Percentiles rank a stretch among this genome's conserved stretches.
Conservation (phyloP, 441 rosid species). For the Euphorbia schlechtendalii region DNA sequence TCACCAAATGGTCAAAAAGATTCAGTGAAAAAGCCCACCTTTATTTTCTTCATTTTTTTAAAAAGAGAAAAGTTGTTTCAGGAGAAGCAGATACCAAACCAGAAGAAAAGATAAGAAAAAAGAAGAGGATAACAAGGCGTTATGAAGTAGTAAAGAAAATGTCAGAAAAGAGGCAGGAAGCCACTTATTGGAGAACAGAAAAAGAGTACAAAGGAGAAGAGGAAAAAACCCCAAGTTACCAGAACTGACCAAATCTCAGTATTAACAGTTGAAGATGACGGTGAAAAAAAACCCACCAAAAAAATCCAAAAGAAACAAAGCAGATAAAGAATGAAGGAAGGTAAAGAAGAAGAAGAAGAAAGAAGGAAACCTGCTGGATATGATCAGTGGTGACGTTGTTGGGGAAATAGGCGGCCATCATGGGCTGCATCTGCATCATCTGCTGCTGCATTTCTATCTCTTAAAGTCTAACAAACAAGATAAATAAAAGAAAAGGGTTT, state of each 20-base stretch:
- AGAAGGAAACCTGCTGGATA: slow-evolving; percentile 72
- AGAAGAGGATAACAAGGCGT: neutral
- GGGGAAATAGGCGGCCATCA: slow-evolving; percentile 97
- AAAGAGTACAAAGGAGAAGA: slow-evolving; percentile 2
- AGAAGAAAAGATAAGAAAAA: neutral
- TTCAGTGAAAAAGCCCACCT: neutral
- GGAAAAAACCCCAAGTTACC: neutral
- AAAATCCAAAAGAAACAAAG: neutral
- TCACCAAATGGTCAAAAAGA: neutral
- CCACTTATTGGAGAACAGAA: slow-evolving; percentile 15
- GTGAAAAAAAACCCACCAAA: neutral
- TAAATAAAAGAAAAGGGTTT: slow-evolving; percentile 23
- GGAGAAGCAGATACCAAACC: neutral
- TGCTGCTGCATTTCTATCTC: slow-evolving; percentile 77
- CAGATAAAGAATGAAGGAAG: neutral
- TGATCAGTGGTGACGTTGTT: slow-evolving; percentile 99
- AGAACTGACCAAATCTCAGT: slow-evolving; percentile 15
- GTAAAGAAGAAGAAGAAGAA: neutral
- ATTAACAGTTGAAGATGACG: neutral
- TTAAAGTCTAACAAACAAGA: slow-evolving; percentile 8
- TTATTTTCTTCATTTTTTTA: neutral
- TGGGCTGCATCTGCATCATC: slow-evolving; percentile 99
- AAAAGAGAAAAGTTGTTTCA: neutral
- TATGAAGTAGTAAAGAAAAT: neutral
- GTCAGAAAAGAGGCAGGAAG: slow-evolving; percentile 7